Base-by-base conservation (phyloP, 2,329 filamentous ascomycete species). In the Ascochyta fabae region DNA sequence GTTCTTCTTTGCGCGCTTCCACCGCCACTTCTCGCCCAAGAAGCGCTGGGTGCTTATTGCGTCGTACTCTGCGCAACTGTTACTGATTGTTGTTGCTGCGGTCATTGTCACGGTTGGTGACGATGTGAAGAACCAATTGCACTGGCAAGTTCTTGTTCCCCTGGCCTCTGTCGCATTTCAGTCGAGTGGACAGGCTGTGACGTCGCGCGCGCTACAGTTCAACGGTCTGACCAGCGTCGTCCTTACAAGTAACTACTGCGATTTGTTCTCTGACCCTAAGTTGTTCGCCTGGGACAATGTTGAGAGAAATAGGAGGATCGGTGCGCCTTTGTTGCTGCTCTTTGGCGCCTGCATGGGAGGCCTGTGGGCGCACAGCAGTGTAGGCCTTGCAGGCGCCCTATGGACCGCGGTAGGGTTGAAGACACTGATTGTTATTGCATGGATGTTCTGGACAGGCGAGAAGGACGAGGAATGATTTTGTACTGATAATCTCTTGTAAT, bases 181-280 rank as follows among this genome's bases (percentile, higher is more conserved):
- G 77, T 88, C 86, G 60, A 88, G 88, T 50, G 91, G 90, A 0
- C 90, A 94, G 71, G 89, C 90, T 1, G 87, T 92, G n/a, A 85
- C 85, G 0, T 91, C 88, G 65, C 79, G 90, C 3, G 86, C 88
- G 0, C 75, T 94, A 56, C 83, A 86, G 65, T 88, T 87, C 69
- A 87, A 86, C 54, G 85, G 87, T 2, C 77, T 94, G 19, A 92
- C 90, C 0, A 92, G 88, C 58, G 90, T 92, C 15, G 91, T 93
- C 3, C 75, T 95, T 56, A 94, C 91, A 1, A 92, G 88, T 70
- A 87, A 91, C 59, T 94, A 93, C 77, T 92, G 89, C 69, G 91
- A 94, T 71, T 69, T 94, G 19, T 91, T 91, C 64, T 89, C 87
- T 1, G 89, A 92, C 66, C 76, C 80, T 9, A 77, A 79, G 8